These are phyloP conservation scores for Cladophialophora yegresii DNA, from an alignment of 2,329 filamentous ascomycete species.

Conservation along the genomic window DNA sequence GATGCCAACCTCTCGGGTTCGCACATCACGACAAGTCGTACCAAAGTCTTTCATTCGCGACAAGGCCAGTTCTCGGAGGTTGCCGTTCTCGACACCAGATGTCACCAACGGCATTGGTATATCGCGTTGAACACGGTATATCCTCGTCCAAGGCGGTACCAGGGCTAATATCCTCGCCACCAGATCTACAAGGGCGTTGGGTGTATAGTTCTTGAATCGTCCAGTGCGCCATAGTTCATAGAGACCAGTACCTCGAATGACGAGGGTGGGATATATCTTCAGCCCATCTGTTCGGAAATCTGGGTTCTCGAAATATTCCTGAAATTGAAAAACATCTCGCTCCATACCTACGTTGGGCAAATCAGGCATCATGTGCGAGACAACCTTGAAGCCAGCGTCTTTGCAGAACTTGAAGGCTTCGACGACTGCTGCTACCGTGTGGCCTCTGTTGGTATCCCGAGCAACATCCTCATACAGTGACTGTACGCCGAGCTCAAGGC, in stretches of 20 bases:
- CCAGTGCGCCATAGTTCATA: slow-evolving; percentile 98
- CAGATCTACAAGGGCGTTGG: slow-evolving; percentile 92
- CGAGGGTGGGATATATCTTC: slow-evolving; percentile 96
- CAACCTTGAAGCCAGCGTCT: slow-evolving; percentile 97
- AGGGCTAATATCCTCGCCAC: slow-evolving; percentile 94
- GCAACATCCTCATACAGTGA: slow-evolving; percentile 97
- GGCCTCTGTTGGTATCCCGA: slow-evolving; percentile 94
- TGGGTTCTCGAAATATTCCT: slow-evolving; percentile 96
- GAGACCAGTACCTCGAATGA: slow-evolving; percentile 92
- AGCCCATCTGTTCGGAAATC: slow-evolving; percentile 94
- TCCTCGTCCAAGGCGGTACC: slow-evolving; percentile 95
- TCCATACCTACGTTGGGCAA: slow-evolving; percentile 98
- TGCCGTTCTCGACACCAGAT: slow-evolving; percentile 96
- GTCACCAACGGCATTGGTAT: slow-evolving; percentile 99
- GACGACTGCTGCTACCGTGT: slow-evolving; percentile 91
- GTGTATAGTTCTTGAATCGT: slow-evolving; percentile 97
- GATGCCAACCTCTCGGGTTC: slow-evolving; percentile 94
- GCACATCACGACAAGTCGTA: slow-evolving; percentile 92
- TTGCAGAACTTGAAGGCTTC: slow-evolving; percentile 98
- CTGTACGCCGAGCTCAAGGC: slow-evolving; percentile 92
- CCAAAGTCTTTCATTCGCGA: slow-evolving; percentile 99
- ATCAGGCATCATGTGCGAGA: slow-evolving; percentile 99
- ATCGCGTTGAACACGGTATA: slow-evolving; percentile 96
- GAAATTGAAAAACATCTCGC: slow-evolving; percentile 92
- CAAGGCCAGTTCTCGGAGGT: slow-evolving; percentile 86